Base-by-base conservation (phyloP, 768 basidiomycete species). In the Leccinum disarticulatum region DNA sequence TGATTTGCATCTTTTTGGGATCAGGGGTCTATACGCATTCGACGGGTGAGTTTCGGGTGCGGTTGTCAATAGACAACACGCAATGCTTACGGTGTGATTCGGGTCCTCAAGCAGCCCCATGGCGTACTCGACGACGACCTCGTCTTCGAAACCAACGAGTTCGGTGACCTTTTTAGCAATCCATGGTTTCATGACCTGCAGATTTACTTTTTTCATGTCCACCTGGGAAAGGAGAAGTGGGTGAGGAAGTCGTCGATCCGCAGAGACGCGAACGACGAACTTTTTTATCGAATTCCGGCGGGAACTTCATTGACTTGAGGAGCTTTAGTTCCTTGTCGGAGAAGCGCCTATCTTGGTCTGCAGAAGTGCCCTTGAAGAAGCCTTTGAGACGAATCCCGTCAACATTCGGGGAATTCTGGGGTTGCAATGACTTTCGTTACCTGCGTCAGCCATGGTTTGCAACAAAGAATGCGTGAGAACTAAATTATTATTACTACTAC, bases 51-150 rank as follows among this genome's bases (percentile, higher is more conserved):
- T 46, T 33, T 25, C 19, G 43, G n/a, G 33, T 36, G 17, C 1
- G 22, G 25, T 11, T 14, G 3, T 1, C n/a, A 10, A 10, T 6
- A 30, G 31, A 15, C 2, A 28, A 14, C 2, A 13, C 6, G 7
- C 10, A 52, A 30, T 1, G 73, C 88, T 64, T 62, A 96, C 95
- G n/a, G 91, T 88, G 63, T 90, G 83, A 15, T 84, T 81, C 52
- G 86, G 80, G 66, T 97, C 93, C 70, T 99, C 97, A 6, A 99
- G 77, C 19, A 98, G 80, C 17, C 93, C 93, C 86, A 94, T 93
- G 17, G 94, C 93, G 70, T 97, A 98, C 70, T 98, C 96, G 30
- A 98, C 87, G 46, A 98, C 88, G 47, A 99, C 88, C 71, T 99
- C 97, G 74, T 99, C 97, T 68, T 99, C 97, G 38, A 98, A 86